Conservation (phyloP, 257 asterid genomes). For the Gentiana straminea region DNA sequence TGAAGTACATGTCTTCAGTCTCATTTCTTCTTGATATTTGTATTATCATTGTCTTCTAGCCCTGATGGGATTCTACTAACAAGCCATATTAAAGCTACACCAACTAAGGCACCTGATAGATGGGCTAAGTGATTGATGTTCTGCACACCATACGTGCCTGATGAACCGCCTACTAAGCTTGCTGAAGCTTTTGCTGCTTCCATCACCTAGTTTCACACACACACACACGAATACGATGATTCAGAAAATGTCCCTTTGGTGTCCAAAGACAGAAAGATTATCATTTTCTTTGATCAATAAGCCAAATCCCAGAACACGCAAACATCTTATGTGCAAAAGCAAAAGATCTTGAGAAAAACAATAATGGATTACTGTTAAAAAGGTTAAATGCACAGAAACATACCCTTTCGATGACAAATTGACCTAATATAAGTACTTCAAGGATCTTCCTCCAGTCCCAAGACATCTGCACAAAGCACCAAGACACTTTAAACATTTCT, state of each 20-base stretch:
- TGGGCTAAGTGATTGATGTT: slow-evolving; percentile 88
- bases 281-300: no score
- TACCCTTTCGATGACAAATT: slow-evolving; percentile 94
- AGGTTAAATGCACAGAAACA: background rate
- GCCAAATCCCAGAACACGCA: no score
- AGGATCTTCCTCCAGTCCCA: slow-evolving; percentile 99
- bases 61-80: slow-evolving; percentile 53
- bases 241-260: no score
- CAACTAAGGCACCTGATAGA: slow-evolving; percentile 86
- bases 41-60: slow-evolving; percentile 14
- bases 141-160: slow-evolving; percentile 49
- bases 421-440: slow-evolving; percentile 89
- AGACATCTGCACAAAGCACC: slow-evolving; percentile 53
- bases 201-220: slow-evolving; percentile 53
- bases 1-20: background rate
- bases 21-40: slow-evolving; percentile 1
- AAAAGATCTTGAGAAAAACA: background rate
- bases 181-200: slow-evolving; percentile 97
- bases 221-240: background rate
- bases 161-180: slow-evolving; percentile 40
- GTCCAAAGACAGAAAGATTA: no score
- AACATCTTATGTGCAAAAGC: no score
- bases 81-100: slow-evolving; percentile 75
- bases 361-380: background rate
- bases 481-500: slow-evolving; percentile 5